Percentiles rank a stretch among this genome's conserved stretches.
Conservation (phyloP, 768 basidiomycete species). For the Termitomyces sp. region DNA sequence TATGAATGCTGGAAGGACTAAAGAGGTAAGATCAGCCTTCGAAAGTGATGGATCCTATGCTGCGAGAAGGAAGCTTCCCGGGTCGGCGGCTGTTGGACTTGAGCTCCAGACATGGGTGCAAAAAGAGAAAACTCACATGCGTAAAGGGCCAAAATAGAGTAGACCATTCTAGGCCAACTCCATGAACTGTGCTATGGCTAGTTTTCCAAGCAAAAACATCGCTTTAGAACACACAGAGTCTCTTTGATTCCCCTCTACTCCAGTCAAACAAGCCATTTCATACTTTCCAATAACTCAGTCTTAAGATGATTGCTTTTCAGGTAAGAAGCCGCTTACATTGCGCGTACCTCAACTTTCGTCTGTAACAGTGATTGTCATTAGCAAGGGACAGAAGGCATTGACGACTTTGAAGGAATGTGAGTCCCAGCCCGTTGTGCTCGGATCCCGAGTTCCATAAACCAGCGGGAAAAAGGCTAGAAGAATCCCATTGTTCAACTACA, state of each 20-base stretch:
- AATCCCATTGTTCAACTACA: neutral
- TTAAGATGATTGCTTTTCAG: neutral
- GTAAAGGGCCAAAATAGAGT: neutral
- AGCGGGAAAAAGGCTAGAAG: no score
- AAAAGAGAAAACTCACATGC: neutral
- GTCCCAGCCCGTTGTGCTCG: no score
- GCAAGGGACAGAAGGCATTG: neutral
- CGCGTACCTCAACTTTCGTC: neutral
- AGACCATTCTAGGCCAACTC: neutral
- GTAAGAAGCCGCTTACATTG: no score
- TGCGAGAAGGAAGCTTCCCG: neutral
- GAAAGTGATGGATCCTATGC: neutral
- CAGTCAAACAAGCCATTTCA: neutral
- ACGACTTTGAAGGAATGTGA: no score
- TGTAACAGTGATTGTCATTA: neutral
- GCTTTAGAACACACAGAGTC: neutral
- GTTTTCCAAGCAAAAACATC: neutral
- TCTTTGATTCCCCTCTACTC: neutral
- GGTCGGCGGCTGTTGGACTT: neutral
- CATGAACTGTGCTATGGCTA: neutral
- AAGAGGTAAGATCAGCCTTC: neutral
- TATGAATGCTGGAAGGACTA: neutral
- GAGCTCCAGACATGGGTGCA: neutral
- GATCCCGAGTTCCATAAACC: no score
- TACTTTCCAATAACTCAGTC: neutral